A percentile compares a stretch with the other conserved stretches of the same genome.
Conservation (phyloP, 495 filamentous ascomycete genomes). For the Apodospora peruviana region DNA sequence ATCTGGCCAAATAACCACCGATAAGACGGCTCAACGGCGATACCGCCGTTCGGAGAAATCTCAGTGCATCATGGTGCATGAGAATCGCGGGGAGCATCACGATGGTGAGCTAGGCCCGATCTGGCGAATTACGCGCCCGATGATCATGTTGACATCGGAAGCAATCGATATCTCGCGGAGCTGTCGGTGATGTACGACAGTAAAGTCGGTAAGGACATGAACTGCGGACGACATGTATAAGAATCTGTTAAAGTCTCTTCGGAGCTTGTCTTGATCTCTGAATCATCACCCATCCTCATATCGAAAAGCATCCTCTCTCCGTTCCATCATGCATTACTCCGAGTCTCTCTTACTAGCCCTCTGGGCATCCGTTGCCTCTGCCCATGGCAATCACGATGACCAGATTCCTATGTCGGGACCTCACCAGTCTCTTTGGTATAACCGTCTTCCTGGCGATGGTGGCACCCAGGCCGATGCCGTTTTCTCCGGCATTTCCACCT, state of each 20-base stretch:
- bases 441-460: conserved; percentile 50
- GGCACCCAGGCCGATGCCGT: conserved; percentile 51
- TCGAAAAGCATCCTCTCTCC: neutral
- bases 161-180: neutral
- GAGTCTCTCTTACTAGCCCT: conserved; percentile 9
- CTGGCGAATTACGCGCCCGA: conserved; percentile 10
- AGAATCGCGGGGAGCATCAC: neutral
- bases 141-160: neutral
- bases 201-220: neutral
- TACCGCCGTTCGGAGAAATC: neutral
- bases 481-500: conserved; percentile 81
- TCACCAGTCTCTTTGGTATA: conserved; percentile 50
- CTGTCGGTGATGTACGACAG: neutral
- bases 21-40: neutral
- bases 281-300: neutral
- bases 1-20: neutral
- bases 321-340: neutral
- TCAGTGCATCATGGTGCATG: neutral
- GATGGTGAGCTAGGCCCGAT: conserved; percentile 1
- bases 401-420: conserved; percentile 42
- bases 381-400: conserved; percentile 25
- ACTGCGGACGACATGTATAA: neutral
- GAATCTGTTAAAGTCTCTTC: neutral
- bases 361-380: conserved; percentile 22
- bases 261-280: neutral